Percentiles rank a stretch among this genome's conserved stretches.
Evolutionary conservation across 495 filamentous ascomycete species (phyloP).

Genomic region (Xylaria flabelliformis): DNA sequence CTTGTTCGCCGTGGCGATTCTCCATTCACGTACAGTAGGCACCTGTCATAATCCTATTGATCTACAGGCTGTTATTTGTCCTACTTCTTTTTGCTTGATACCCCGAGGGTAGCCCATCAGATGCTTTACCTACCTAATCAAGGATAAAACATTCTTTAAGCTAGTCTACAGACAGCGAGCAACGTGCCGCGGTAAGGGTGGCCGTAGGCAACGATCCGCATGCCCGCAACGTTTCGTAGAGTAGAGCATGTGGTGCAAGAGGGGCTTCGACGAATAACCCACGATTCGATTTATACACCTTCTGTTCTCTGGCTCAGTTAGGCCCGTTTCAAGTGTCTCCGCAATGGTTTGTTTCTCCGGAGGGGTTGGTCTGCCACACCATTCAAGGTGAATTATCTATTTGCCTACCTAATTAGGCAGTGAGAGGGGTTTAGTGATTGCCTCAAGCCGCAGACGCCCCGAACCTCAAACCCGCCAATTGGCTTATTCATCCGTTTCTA

Average conservation of each 20-base stretch:
- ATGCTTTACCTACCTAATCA: conserved; percentile 12
- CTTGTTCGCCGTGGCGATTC: conserved; percentile 1
- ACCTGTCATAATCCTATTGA: conserved; percentile 2
- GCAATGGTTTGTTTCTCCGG: conserved; percentile 22
- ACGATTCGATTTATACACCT: conserved; percentile 6
- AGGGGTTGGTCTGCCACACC: conserved; percentile 25
- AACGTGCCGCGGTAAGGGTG: conserved; percentile 13
- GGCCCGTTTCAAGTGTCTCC: conserved; percentile 22
- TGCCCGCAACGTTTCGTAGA: conserved; percentile 23
- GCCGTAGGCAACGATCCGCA: conserved; percentile 1
- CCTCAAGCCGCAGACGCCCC: conserved; percentile 10
- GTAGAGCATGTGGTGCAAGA: conserved; percentile 5
- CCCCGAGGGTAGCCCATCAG: background rate
- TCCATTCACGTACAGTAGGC: background rate
- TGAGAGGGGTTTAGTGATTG: conserved; percentile 7
- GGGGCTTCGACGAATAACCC: background rate
- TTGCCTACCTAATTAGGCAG: conserved; percentile 24
- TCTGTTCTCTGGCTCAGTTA: conserved; percentile 11
- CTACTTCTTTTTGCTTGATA: conserved; percentile 9
- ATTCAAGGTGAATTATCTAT: conserved; percentile 2
- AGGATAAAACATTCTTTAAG: background rate
- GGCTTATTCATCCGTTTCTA: background rate
- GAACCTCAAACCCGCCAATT: conserved; percentile 8
- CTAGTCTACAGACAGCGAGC: conserved; percentile 12
- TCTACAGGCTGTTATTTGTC: conserved; percentile 8